Percentiles rank a stretch among this genome's conserved stretches.
Conservation (phyloP, 768 basidiomycete species). For the Gymnopilus junonius region DNA sequence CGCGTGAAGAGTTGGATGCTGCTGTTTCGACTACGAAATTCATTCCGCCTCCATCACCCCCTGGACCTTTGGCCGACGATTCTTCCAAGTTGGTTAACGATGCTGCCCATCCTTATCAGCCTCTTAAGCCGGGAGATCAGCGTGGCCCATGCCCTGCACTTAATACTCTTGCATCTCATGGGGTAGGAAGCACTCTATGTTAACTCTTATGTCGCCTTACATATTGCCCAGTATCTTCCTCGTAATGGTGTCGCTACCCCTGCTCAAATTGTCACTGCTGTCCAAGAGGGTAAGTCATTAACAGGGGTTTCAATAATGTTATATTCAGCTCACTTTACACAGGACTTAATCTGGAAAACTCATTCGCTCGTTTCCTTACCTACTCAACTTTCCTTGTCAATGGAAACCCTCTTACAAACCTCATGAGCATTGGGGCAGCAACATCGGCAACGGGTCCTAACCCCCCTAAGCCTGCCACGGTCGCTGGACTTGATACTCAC, state of each 20-base stretch:
- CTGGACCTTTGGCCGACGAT: constrained; percentile 21
- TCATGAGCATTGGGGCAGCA: constrained; percentile 27
- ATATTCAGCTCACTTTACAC: no score
- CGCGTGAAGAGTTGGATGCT: constrained; percentile 6
- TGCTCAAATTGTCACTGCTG: constrained; percentile 17
- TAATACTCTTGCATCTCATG: constrained; percentile 9
- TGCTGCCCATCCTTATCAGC: constrained; percentile 21
- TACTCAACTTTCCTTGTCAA: constrained; percentile 22
- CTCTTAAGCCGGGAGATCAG: constrained; percentile 15
- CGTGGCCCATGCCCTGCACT: constrained; percentile 28
- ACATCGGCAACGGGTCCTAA: constrained; percentile 22
- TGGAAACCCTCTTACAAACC: constrained; percentile 25
- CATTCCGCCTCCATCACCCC: constrained; percentile 9
- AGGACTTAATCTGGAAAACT: neutral
- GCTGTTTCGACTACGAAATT: neutral
- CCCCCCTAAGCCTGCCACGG: constrained; percentile 26
- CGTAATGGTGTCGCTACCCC: constrained; percentile 18
- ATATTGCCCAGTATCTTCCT: constrained; percentile 14
- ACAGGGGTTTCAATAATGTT: neutral
- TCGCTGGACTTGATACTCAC: constrained; percentile 26
- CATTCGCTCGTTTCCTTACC: neutral
- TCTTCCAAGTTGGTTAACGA: constrained; percentile 26
- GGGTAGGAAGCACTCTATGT: neutral
- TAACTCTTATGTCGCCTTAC: neutral
- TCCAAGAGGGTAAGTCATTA: constrained; percentile 17